These are phyloP conservation scores for Leccinum fibrillosum DNA, from an alignment of 768 basidiomycete genomes.

Conservation along the genomic window DNA sequence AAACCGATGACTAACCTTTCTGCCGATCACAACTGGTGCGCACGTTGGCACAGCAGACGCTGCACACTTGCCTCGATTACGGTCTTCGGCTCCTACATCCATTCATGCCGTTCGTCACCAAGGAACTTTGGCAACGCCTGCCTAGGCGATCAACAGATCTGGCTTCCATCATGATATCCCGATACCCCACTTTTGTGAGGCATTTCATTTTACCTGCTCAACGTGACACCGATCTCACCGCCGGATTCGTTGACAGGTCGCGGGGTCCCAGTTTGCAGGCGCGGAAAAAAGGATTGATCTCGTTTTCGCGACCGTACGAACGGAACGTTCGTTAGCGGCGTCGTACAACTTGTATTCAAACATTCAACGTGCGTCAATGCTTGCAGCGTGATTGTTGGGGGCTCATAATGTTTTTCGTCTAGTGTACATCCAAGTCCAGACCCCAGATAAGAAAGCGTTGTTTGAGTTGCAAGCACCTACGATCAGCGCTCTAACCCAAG, in stretches of 20 bases:
- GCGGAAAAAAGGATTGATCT: slow-evolving; percentile 19
- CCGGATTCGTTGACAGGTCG: slow-evolving; percentile 32
- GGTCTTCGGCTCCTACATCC: slow-evolving; percentile 91
- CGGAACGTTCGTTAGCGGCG: slow-evolving; percentile 49
- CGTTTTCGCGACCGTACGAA: slow-evolving; percentile 72
- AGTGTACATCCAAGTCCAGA: neutral
- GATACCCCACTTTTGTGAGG: slow-evolving; percentile 79
- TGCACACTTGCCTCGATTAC: slow-evolving; percentile 91
- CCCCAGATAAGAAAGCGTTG: neutral
- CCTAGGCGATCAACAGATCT: slow-evolving; percentile 80
- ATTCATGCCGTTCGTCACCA: slow-evolving; percentile 65
- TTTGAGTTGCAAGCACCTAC: too few relatives aligned
- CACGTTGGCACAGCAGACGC: slow-evolving; percentile 87
- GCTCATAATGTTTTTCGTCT: slow-evolving; percentile 15
- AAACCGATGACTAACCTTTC: slow-evolving; percentile 92
- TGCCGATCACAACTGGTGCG: slow-evolving; percentile 56
- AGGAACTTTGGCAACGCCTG: slow-evolving; percentile 83
- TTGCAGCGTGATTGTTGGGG: too few relatives aligned
- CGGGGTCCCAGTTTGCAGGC: too few relatives aligned
- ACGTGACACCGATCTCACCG: neutral
- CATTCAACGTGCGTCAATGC: slow-evolving; percentile 35
- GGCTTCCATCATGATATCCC: slow-evolving; percentile 85
- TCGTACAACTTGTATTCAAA: slow-evolving; percentile 85
- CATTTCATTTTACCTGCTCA: neutral
- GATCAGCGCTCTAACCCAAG: too few relatives aligned